Evolutionary conservation across 177 flowering plant species (phyloP).

Genomic region (Vitis hybrid): DNA sequence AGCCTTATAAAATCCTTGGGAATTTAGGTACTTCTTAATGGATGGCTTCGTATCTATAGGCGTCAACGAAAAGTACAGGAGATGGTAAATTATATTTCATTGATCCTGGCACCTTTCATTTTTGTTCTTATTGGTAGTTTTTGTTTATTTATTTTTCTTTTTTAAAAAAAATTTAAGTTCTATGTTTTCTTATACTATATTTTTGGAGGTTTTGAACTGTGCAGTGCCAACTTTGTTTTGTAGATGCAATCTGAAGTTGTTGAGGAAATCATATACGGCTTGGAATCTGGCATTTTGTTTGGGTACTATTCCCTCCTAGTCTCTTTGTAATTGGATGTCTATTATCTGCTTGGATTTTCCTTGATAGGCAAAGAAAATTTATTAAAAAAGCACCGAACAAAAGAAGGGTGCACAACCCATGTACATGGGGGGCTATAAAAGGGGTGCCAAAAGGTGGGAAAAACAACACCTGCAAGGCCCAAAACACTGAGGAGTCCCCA

Average conservation of each 20-base stretch:
- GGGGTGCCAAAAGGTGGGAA: too few relatives aligned
- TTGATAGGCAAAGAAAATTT: neutral
- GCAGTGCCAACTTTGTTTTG: conserved; percentile 14
- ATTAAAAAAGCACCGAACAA: too few relatives aligned
- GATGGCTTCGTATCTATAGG: conserved; percentile 85
- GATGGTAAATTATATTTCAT: conserved; percentile 48
- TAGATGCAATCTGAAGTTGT: conserved; percentile 96
- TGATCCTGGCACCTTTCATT: neutral
- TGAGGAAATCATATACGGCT: conserved; percentile 92
- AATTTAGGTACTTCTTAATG: conserved; percentile 83
- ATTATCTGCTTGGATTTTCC: neutral
- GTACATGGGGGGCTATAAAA: too few relatives aligned
- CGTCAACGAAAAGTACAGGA: conserved; percentile 87
- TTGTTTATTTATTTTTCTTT: neutral
- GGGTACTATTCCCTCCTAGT: conserved; percentile 46
- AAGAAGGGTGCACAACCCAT: too few relatives aligned
- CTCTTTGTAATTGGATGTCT: too few relatives aligned
- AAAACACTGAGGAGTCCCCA: too few relatives aligned
- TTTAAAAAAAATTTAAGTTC: neutral
- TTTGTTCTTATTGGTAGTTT: neutral
- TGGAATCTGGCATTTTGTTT: conserved; percentile 96
- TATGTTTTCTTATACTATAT: neutral
- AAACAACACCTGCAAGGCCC: too few relatives aligned
- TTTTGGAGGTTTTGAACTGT: neutral
- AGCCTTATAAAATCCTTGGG: conserved; percentile 6